phyloP scores from a whole-genome alignment of 106 monocot genomes.

The Alisma plantagoaquatica region DNA sequence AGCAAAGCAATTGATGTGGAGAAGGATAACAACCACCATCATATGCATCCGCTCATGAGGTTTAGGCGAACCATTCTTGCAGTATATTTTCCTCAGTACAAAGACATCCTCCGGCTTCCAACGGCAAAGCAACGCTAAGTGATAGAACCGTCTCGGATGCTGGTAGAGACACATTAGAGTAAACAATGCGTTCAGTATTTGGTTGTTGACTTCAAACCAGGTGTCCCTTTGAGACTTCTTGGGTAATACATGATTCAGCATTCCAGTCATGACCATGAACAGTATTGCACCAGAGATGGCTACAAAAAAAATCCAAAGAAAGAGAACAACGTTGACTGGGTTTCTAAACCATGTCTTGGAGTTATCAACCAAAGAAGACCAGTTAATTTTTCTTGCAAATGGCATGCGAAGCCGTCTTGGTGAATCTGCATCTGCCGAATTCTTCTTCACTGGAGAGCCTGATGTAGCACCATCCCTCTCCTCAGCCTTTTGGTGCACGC shows the following conservation, averaged over 20 bases:
- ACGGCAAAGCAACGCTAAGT: constrained; percentile 44
- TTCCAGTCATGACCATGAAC: constrained; percentile 60
- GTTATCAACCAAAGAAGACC: constrained; percentile 26
- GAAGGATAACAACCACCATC: constrained; percentile 63
- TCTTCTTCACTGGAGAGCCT: constrained; percentile 5
- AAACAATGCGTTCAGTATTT: constrained; percentile 66
- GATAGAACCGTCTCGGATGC: constrained; percentile 45
- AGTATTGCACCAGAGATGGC: constrained; percentile 55
- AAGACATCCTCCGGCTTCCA: constrained; percentile 30
- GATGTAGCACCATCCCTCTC: constrained; percentile 47
- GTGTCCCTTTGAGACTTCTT: constrained; percentile 44
- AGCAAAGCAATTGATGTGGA: constrained; percentile 63
- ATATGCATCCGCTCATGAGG: constrained; percentile 70
- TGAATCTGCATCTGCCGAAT: too few relatives aligned
- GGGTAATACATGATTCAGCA: constrained; percentile 42
- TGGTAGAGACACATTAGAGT: constrained; percentile 83
- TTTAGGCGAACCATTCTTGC: constrained; percentile 60
- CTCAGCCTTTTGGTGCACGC: constrained; percentile 40
- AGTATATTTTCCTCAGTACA: constrained; percentile 37
- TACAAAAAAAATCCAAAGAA: constrained; percentile 56
- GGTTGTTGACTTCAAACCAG: constrained; percentile 85
- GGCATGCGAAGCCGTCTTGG: constrained; percentile 17
- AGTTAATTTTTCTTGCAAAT: constrained; percentile 37
- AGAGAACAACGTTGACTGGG: constrained; percentile 62
- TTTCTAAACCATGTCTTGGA: constrained; percentile 48